Percentiles rank a stretch among this genome's conserved stretches.
phyloP scores from a whole-genome alignment of 495 filamentous ascomycete genomes.

The Aspergillus baeticus region DNA sequence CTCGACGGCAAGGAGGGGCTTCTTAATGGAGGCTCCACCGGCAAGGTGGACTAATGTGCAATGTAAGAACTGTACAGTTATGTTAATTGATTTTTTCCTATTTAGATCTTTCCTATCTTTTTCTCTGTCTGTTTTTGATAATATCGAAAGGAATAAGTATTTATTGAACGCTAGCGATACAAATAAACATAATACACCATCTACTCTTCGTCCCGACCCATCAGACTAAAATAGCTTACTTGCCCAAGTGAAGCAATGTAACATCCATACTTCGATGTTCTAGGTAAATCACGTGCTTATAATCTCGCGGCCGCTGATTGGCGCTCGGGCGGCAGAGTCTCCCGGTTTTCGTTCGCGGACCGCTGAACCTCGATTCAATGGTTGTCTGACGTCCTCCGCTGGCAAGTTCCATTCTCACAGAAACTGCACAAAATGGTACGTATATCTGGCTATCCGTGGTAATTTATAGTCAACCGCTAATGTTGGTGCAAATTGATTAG shows the following conservation, averaged over 20 bases:
- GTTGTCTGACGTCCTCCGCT: conserved; percentile 27
- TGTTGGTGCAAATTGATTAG: conserved; percentile 17
- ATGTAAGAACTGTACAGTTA: conserved; percentile 38
- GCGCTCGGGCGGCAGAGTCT: conserved; percentile 25
- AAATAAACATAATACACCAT: neutral
- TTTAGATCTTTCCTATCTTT: conserved; percentile 30
- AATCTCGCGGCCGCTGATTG: conserved; percentile 28
- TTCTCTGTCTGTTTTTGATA: conserved; percentile 18
- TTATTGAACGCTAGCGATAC: neutral
- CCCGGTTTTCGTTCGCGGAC: conserved; percentile 40
- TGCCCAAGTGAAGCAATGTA: conserved; percentile 6
- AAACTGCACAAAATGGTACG: conserved; percentile 33
- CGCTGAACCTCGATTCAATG: conserved; percentile 16
- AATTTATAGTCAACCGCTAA: conserved; percentile 24
- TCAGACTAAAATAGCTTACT: neutral
- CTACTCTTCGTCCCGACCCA: neutral
- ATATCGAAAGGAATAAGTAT: conserved; percentile 1
- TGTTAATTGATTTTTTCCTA: conserved; percentile 31
- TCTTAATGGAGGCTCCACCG: conserved; percentile 54
- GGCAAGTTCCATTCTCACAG: conserved; percentile 27
- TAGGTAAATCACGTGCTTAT: conserved; percentile 18
- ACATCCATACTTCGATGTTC: conserved; percentile 7
- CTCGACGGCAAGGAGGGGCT: conserved; percentile 77
- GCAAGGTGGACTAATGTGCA: conserved; percentile 72
- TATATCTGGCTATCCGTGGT: neutral